Conservation (phyloP, 83 land plant species). For the Isoetes engelmannii region DNA sequence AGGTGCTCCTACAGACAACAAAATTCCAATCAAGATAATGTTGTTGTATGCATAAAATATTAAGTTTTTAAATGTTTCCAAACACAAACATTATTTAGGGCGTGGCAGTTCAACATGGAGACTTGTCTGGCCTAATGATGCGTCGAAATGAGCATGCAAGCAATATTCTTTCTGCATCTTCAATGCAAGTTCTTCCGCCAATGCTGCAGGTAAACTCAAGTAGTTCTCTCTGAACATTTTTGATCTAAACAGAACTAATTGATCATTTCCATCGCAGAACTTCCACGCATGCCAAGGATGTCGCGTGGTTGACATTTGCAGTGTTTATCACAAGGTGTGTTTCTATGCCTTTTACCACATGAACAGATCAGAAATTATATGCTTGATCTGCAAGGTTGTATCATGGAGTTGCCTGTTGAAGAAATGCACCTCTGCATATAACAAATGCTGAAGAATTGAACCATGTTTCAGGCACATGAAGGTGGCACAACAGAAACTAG, state of each 20-base stretch:
- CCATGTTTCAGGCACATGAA: neutral
- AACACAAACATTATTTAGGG: slow-evolving; percentile 39
- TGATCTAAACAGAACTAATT: neutral
- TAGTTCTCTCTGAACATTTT: neutral
- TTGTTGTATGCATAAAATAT: neutral
- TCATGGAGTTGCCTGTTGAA: too few relatives aligned
- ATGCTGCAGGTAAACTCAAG: slow-evolving; percentile 48
- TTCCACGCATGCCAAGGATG: slow-evolving; percentile 58
- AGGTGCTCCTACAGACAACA: neutral
- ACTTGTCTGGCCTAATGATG: slow-evolving; percentile 74
- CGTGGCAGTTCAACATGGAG: slow-evolving; percentile 51
- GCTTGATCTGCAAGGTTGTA: too few relatives aligned
- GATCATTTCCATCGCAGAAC: slow-evolving; percentile 33
- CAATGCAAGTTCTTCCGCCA: slow-evolving; percentile 56
- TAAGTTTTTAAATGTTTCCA: neutral
- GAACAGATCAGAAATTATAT: too few relatives aligned
- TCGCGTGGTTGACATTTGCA: slow-evolving; percentile 65
- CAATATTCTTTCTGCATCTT: slow-evolving; percentile 59
- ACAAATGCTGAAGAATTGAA: too few relatives aligned
- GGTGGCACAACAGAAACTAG: slow-evolving; percentile 64
- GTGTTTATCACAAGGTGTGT: slow-evolving; percentile 83
- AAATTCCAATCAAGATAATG: neutral
- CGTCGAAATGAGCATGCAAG: slow-evolving; percentile 84
- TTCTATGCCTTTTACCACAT: neutral
- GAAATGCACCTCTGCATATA: too few relatives aligned